These are phyloP conservation scores for Prunella vulgaris DNA, from an alignment of 257 asterid genomes.

Conservation along the genomic window DNA sequence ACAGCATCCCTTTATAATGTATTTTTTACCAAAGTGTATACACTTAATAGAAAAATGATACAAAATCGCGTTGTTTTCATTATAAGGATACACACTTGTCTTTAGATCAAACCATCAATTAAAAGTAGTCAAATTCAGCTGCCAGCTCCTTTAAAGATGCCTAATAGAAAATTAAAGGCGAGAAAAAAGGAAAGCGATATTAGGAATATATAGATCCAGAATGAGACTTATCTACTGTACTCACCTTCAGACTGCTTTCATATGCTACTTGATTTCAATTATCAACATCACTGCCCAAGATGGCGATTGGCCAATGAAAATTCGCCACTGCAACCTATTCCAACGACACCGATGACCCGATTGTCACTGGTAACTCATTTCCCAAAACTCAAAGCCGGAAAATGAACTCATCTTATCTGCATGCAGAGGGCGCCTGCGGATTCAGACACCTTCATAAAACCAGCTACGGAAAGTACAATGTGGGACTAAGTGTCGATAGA, in stretches of 20 bases:
- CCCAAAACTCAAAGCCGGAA: background rate
- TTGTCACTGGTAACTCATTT: conserved; percentile 15
- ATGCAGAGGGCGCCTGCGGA: conserved; percentile 35
- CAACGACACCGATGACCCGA: conserved; percentile 23
- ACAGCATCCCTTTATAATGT: no score
- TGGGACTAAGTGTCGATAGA: conserved; percentile 28
- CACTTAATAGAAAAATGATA: background rate
- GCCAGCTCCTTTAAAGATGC: background rate
- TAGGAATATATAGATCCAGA: background rate
- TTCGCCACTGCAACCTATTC: conserved; percentile 31
- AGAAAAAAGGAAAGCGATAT: background rate
- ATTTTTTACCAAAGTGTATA: background rate
- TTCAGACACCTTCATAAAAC: conserved; percentile 30
- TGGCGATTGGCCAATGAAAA: conserved; percentile 24
- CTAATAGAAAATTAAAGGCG: background rate
- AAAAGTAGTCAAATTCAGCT: background rate
- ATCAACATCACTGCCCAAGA: conserved; percentile 3
- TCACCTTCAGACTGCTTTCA: background rate
- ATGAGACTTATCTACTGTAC: background rate
- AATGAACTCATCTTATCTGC: background rate
- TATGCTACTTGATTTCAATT: conserved; percentile 17
- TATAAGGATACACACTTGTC: background rate
- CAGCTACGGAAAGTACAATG: conserved; percentile 28
- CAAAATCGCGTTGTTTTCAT: background rate
- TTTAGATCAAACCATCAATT: background rate